Percentiles rank a stretch among this genome's conserved stretches.
These are phyloP conservation scores for Smallanthus sonchifolius DNA, from an alignment of 129 eudicot species.

Conservation along the genomic window DNA sequence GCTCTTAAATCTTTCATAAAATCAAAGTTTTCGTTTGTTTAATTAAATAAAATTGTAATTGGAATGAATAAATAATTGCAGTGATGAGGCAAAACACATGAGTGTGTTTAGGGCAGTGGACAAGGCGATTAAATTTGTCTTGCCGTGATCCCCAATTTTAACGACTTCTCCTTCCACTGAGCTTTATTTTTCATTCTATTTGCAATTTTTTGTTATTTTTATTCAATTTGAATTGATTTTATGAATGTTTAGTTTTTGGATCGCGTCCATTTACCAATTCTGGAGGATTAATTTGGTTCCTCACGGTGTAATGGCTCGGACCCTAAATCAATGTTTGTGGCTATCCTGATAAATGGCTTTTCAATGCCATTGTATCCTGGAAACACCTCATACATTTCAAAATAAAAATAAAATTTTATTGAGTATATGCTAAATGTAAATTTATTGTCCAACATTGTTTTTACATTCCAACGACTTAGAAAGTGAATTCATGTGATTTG, in stretches of 20 bases:
- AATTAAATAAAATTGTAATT: neutral
- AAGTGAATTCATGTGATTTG: too few species aligned
- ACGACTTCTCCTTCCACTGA: slow-evolving; percentile 92
- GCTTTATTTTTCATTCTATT: slow-evolving; percentile 15
- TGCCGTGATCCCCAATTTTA: slow-evolving; percentile 54
- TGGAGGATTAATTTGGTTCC: slow-evolving; percentile 44
- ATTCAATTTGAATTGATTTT: too few species aligned
- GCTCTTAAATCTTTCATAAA: neutral
- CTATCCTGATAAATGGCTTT: slow-evolving; percentile 49
- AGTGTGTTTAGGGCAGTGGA: slow-evolving; percentile 57
- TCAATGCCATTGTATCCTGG: slow-evolving; percentile 21
- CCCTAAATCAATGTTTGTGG: slow-evolving; percentile 37
- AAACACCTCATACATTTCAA: slow-evolving; percentile 47
- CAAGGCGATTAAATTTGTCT: slow-evolving; percentile 1
- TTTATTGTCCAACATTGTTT: too few species aligned
- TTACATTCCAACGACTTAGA: too few species aligned
- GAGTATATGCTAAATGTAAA: too few species aligned
- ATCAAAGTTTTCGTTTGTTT: neutral
- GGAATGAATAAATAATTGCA: neutral
- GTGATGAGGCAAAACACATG: slow-evolving; percentile 43
- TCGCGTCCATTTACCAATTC: slow-evolving; percentile 72
- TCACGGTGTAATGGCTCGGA: slow-evolving; percentile 69
- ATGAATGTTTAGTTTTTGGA: neutral
- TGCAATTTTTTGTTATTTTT: neutral
- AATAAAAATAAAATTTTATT: too few species aligned